Evolutionary conservation across 1,139 yeast genomes (phyloP), one percentile per base, ranked within the genome.

Genomic region (Hansenula sp.): DNA sequence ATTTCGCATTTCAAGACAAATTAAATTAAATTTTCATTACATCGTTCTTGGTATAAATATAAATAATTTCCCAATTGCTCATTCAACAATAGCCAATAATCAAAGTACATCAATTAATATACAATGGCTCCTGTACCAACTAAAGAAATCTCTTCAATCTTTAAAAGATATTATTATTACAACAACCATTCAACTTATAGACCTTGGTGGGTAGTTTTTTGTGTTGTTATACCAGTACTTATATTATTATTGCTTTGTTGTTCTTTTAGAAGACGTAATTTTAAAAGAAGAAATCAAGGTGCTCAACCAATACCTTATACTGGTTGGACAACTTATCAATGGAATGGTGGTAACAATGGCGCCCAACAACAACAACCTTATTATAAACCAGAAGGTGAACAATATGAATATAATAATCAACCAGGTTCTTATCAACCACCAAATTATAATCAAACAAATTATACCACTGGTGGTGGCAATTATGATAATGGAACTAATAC

Each of bases 291-390:
- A 40, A 37, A 21, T 6, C 50, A 45, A 20, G 56, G 55, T 1
- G 19, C 29, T 20, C 41, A 35, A 7, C 47, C 50, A 12, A 29
- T 52, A 8, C 53, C 55, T n/a, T 49, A 50, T 33, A 52, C 55
- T 0, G 50, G 51, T 4, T 52, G 54, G 53, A 52, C 56, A 2
- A 42, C 53, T 2, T 49, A 45, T 18, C 43, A 38, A 29, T 32
- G 35, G 21, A 32, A 32, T 17, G 38, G 38, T 14, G 16, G 26
- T 2, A 31, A 18, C 16, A n/a, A 38, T 19, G 33, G 34, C 11
- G 34, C 41, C 13, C 43, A 42, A 14, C 45, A 43, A 25, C 39
- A 36, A 30, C 42, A 34, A 18, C 40, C 39, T 24, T 36, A 34
- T 19, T 34, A 27, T n/a, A 34, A 27, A 24, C 36, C 36, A 19